phyloP scores from a whole-genome alignment of 2,329 filamentous ascomycete species.

The Alternaria triticimaculans region DNA sequence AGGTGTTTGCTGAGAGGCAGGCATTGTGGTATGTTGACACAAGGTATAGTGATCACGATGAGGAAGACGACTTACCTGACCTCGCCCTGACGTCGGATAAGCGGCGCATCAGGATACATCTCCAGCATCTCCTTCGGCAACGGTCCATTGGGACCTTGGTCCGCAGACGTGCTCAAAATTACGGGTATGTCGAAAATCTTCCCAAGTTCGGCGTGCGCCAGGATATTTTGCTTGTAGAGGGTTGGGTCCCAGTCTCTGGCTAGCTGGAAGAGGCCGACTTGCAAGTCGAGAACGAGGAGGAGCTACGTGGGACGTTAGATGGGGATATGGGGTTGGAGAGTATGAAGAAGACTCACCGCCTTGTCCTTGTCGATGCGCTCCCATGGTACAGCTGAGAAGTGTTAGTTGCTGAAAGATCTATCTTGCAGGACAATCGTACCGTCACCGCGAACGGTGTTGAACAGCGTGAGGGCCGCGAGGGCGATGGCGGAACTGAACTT shows the following conservation, averaged over 20 bases:
- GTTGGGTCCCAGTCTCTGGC: constrained; percentile 72
- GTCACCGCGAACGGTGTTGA: constrained; percentile 40
- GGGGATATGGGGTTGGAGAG: too few relatives aligned
- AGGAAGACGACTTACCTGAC: constrained; percentile 58
- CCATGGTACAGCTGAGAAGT: constrained; percentile 43
- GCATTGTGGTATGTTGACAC: neutral
- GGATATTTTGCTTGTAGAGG: constrained; percentile 70
- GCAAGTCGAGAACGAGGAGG: constrained; percentile 66
- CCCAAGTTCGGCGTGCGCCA: constrained; percentile 71
- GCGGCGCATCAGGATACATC: constrained; percentile 70
- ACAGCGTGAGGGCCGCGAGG: constrained; percentile 36
- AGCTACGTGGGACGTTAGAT: constrained; percentile 43
- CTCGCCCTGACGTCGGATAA: constrained; percentile 73
- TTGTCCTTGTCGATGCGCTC: constrained; percentile 53
- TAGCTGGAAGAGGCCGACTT: constrained; percentile 64
- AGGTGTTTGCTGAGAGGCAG: neutral
- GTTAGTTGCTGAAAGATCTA: constrained; percentile 20
- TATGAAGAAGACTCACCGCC: constrained; percentile 31
- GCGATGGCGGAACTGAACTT: constrained; percentile 38
- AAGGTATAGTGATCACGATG: neutral
- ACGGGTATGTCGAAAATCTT: constrained; percentile 72
- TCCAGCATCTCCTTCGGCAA: constrained; percentile 72
- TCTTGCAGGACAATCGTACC: constrained; percentile 22
- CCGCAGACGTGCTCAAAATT: constrained; percentile 73
- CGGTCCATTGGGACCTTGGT: constrained; percentile 73